phyloP scores from a whole-genome alignment of 176 grass and related monocot genomes.

The Tillandsia leiboldiana region DNA sequence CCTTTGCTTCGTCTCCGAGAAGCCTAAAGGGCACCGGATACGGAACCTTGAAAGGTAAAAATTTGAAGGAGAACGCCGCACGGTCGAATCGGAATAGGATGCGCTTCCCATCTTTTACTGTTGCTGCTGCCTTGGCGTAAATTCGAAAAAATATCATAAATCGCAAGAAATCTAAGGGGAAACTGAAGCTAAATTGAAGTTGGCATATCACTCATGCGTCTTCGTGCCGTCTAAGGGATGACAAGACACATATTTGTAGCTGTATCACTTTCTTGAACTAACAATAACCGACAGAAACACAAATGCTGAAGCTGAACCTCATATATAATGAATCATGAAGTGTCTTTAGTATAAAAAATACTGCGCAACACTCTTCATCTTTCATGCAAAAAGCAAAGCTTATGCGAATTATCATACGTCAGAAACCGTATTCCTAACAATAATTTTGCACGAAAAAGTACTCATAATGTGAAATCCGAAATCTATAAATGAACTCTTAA shows the following conservation, averaged over 20 bases:
- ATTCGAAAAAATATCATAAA: not conserved
- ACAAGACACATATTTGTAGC: not conserved
- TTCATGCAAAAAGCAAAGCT: too few species aligned
- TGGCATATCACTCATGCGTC: not conserved
- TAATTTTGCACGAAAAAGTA: too few species aligned
- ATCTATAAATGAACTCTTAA: too few species aligned
- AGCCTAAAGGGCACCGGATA: conserved; percentile 93
- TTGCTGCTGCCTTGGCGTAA: conserved; percentile 57
- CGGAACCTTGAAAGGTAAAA: conserved; percentile 97
- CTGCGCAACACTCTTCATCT: too few species aligned
- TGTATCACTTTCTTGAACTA: not conserved
- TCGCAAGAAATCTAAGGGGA: not conserved
- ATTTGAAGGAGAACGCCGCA: conserved; percentile 83
- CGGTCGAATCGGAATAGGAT: conserved; percentile 88
- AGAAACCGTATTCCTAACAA: too few species aligned
- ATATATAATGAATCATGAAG: too few species aligned
- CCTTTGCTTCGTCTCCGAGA: conserved; percentile 93
- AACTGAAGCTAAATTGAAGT: not conserved
- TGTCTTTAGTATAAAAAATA: too few species aligned
- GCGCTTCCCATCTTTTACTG: conserved; percentile 62
- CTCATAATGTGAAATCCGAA: too few species aligned
- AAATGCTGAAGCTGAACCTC: too few species aligned
- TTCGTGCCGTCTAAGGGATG: not conserved
- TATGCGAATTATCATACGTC: too few species aligned
- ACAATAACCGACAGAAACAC: too few species aligned